Evolutionary conservation across 2,329 filamentous ascomycete species (phyloP).

Genomic region (Pestalotiopsis sp.): DNA sequence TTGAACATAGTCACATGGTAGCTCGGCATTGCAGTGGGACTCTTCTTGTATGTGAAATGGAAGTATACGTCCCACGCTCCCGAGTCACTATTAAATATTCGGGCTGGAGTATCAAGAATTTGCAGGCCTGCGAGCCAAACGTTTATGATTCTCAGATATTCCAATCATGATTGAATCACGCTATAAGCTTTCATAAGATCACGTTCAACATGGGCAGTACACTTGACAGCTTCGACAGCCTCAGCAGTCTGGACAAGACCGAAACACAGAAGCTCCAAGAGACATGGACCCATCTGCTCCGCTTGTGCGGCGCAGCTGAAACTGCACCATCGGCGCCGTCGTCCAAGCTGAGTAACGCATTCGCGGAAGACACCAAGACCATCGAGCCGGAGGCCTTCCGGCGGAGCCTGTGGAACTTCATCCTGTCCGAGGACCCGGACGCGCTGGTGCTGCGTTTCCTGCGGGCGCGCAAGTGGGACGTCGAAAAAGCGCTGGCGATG

Average conservation of each 20-base stretch:
- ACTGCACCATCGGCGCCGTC: not conserved
- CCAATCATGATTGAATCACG: not conserved
- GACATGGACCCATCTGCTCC: constrained; percentile 3
- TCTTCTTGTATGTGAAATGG: not conserved
- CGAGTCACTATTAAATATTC: not conserved
- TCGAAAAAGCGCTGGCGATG: constrained; percentile 41
- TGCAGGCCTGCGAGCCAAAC: not conserved
- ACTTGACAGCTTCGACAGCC: not conserved
- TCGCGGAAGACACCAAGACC: constrained; percentile 15
- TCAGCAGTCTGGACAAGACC: not conserved
- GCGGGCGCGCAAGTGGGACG: constrained; percentile 42
- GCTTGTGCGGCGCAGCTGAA: constrained; percentile 31
- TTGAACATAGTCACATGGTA: not conserved
- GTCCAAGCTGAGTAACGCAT: constrained; percentile 66
- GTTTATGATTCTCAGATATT: not conserved
- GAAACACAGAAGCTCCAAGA: constrained; percentile 6
- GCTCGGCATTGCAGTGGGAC: not conserved
- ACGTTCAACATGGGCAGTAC: not conserved
- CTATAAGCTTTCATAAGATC: not conserved
- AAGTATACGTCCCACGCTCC: not conserved
- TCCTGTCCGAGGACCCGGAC: constrained; percentile 39
- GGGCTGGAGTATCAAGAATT: not conserved
- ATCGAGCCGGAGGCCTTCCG: constrained; percentile 14
- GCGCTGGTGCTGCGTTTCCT: constrained; percentile 41
- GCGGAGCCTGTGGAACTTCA: constrained; percentile 30